Evolutionary conservation across 2,329 filamentous ascomycete species (phyloP).

Genomic region (Pseudogymnoascus destructans): DNA sequence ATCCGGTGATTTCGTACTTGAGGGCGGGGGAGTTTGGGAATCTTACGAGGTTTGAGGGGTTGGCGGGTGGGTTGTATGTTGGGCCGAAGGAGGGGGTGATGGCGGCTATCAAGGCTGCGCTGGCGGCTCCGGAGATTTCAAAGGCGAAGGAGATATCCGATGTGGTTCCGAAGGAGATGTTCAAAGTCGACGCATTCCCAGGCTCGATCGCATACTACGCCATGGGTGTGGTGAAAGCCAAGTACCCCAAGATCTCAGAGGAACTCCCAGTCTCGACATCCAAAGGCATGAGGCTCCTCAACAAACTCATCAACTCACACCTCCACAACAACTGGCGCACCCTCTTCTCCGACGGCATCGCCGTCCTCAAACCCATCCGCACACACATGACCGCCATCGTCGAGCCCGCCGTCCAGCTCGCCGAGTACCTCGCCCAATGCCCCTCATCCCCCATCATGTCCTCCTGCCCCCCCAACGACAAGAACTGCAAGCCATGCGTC

Average conservation of each 20-base stretch:
- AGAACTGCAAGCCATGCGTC: slow-evolving; percentile 62
- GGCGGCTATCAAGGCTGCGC: slow-evolving; percentile 45
- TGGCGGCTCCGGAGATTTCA: slow-evolving; percentile 42
- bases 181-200: slow-evolving; percentile 52
- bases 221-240: slow-evolving; percentile 42
- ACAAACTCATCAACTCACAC: slow-evolving; percentile 68
- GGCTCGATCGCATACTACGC: slow-evolving; percentile 69
- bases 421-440: slow-evolving; percentile 63
- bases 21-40: slow-evolving; percentile 62
- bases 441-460: slow-evolving; percentile 56
- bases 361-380: slow-evolving; percentile 67
- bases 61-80: slow-evolving; percentile 60
- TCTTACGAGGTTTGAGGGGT: slow-evolving; percentile 59
- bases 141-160: slow-evolving; percentile 50
- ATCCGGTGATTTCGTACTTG: slow-evolving; percentile 57
- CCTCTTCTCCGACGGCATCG: slow-evolving; percentile 61
- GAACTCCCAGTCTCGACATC: slow-evolving; percentile 43
- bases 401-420: slow-evolving; percentile 57
- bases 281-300: slow-evolving; percentile 51
- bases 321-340: slow-evolving; percentile 78
- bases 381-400: slow-evolving; percentile 63
- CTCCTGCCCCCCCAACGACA: slow-evolving; percentile 73
- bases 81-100: slow-evolving; percentile 54
- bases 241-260: slow-evolving; percentile 55
- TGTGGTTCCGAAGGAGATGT: slow-evolving; percentile 43